These are phyloP conservation scores for Epipyxis sp. DNA, from an alignment of 108 stramenopile species.

Conservation along the genomic window DNA sequence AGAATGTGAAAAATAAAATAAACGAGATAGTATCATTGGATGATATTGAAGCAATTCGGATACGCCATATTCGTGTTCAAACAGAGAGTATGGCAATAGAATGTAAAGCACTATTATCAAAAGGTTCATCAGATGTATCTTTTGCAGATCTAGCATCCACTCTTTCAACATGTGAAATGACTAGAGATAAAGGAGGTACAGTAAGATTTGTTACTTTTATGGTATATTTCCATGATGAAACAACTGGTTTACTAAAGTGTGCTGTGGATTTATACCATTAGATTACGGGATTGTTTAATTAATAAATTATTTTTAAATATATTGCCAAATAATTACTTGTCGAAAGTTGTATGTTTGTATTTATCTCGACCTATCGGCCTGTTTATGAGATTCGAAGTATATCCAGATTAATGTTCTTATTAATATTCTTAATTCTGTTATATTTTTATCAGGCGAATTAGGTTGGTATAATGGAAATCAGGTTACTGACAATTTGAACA, in stretches of 20 bases:
- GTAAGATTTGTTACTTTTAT: no score
- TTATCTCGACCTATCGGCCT: no score
- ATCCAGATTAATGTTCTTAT: background rate
- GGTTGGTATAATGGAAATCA: no score
- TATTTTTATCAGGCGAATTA: no score
- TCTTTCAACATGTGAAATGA: background rate
- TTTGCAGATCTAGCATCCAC: background rate
- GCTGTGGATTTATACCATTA: no score
- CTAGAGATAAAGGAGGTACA: background rate
- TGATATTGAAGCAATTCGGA: background rate
- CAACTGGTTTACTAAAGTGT: no score
- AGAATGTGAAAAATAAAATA: background rate
- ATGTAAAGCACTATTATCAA: background rate
- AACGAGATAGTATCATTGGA: background rate
- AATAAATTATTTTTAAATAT: no score
- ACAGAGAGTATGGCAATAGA: background rate
- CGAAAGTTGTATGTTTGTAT: no score
- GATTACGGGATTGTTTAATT: no score
- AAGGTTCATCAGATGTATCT: background rate
- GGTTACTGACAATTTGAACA: no score
- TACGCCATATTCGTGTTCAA: background rate
- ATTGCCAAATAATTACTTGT: no score
- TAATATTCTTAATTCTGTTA: background rate
- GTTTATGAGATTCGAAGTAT: background rate
- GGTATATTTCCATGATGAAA: no score